Evolutionary conservation across 345 rosid species (phyloP), one percentile per base, ranked within the genome.

Genomic region (Eucalyptus urophylla): DNA sequence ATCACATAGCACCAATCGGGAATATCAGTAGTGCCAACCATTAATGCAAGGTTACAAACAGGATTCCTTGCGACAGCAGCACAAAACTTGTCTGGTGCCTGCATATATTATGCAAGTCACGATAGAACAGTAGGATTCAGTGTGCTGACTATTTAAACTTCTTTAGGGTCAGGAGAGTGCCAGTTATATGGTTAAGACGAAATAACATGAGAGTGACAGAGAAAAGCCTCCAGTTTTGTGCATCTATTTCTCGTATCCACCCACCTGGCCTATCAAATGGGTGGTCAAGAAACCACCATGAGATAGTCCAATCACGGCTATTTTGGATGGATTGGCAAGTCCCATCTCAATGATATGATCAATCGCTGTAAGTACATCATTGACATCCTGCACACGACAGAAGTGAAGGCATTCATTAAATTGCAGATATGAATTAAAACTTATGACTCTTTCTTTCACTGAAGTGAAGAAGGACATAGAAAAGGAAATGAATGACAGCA

Each of bases 221-320:
- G 29, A 76, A 76, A 76, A 76, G 85, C 47, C 29, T 76, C 6
- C 7, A 76, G 47, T 22, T 76, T 76, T 76, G 47, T 76, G 85
- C 9, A 21, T 65, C 85, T 21, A 49, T 49, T 17, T 31, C 29
- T 62, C 11, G 4, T 43, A 86, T 54, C 22, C 80, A 87, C 40
- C 69, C 33, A 97, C 99, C 99, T 97, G 99, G 91, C 99, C 99
- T 86, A 97, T 97, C 93, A 97, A 94, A 90, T 97, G 99, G 69
- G 98, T 94, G 76, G 99, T 94, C n/a, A 97, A 95, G 92, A 97
- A 96, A 86, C 98, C 99, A 89, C 99, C 99, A 88, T 97, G 99
- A 69, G 99, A 97, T 91, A 95, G 95, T 47, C 99, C 99, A 89
- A 97, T 87, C 91, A 96, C 94, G 47, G 96, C 92, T 90, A 97